Base-by-base conservation (phyloP, 345 rosid species). In the Triadica sebifera region DNA sequence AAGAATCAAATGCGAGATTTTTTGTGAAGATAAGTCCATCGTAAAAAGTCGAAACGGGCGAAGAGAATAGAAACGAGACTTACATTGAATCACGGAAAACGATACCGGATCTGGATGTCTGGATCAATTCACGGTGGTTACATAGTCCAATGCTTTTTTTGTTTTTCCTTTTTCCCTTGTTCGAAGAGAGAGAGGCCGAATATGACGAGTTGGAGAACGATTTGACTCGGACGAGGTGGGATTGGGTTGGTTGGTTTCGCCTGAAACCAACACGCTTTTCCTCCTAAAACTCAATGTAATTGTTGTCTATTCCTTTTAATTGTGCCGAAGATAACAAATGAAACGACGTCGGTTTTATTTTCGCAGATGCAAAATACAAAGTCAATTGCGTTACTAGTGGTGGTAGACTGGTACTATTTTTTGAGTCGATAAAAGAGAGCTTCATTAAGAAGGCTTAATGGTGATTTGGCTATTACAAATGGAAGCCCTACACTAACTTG, bases 161-260 rank as follows among this genome's bases (percentile, higher is more conserved):
- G 38, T 8, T 41, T 19, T 17, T 29, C 34, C 34, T 29, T 29
- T 29, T 29, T 29, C 34, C 34, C 34, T 29, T 29, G 34, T 15
- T 49, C 25, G 58, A 39, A 37, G 77, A 74, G 20, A 67, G 9
- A 39, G 64, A 43, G 5, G 63, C 25, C 4, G 38, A 17, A 53
- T 15, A 6, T 29, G 34, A 47, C 67, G 69, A 67, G 77, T 72
- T 24, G 50, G 63, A 57, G 72, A 58, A 63, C 49, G 77, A 72
- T 59, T 72, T 50, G 76, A 72, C 63, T 67, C 76, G 75, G 70
- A 34, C 71, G 51, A 34, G 70, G 37, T 69, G 74, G 77, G 38
- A 41, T 72, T 47, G 19, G 34, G 37, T 29, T 29, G 34, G 37
- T 4, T 17, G 47, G 34, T 6, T 29, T 70, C 24, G 7, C 24